Evolutionary conservation across 805 yeast genomes (phyloP).

Genomic region (Cyberlindnera misumaiensis): DNA sequence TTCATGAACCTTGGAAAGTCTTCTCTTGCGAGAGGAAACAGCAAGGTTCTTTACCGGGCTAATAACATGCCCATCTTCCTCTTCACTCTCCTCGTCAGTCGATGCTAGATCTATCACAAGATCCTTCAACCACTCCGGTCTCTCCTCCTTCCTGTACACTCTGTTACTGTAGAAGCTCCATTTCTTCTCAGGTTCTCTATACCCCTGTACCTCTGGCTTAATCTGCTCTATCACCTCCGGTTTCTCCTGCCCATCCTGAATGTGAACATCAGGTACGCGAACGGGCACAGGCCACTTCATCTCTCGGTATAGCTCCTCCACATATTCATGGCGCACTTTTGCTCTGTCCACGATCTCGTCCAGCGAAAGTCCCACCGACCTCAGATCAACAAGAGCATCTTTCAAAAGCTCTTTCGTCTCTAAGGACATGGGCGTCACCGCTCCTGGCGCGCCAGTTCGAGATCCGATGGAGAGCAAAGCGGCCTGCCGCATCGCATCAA

Average conservation of each 20-base stretch:
- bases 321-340: conserved; percentile 14
- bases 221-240: neutral
- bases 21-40: conserved; percentile 3
- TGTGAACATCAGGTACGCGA: neutral
- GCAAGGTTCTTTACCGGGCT: too few relatives aligned
- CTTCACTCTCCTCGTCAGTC: conserved; percentile 16
- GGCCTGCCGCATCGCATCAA: conserved; percentile 19
- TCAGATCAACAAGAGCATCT: conserved; percentile 14
- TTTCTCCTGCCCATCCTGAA: neutral
- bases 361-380: conserved; percentile 20
- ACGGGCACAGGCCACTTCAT: conserved; percentile 18
- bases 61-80: conserved; percentile 3
- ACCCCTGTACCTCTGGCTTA: neutral
- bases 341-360: conserved; percentile 13
- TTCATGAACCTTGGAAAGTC: conserved; percentile 3
- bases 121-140: conserved; percentile 21
- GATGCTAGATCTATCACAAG: conserved; percentile 20
- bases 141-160: conserved; percentile 10
- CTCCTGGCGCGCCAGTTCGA: conserved; percentile 2
- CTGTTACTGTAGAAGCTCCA: conserved; percentile 10
- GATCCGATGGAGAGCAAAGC: conserved; percentile 20
- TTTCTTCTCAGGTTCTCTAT: conserved; percentile 2
- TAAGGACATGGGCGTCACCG: conserved; percentile 1
- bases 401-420: conserved; percentile 1
- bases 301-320: conserved; percentile 11